Evolutionary conservation across 140 eudicot genomes (phyloP), one percentile per base, ranked within the genome.

Genomic region (Ambrosia hybrid): DNA sequence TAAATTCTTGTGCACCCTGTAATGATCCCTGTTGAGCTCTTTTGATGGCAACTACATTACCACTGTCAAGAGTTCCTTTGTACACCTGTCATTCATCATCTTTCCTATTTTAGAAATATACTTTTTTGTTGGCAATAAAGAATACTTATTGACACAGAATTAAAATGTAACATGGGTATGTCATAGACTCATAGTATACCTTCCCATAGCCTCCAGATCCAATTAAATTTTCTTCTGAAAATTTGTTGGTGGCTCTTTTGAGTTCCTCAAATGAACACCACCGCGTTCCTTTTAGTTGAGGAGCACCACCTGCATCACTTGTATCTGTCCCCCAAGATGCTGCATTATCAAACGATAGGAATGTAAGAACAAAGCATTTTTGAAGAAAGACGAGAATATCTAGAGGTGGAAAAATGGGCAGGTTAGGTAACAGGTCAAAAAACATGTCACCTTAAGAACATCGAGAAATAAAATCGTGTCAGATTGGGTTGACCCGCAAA

Each of bases 151-250:
- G 64, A 26, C n/a, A 21, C 5, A 57, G 0, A 26, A 57, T 57
- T 0, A 11, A 26, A 8, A 65, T 65, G 56, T 63, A 8, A 65
- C 17, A 1, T n/a, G n/a, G n/a, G n/a, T n/a, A n/a, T n/a, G n/a
- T n/a, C n/a, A n/a, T n/a, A n/a, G n/a, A n/a, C n/a, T n/a, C n/a
- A n/a, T n/a, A 38, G 10, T 46, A 39, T 72, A 93, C 98, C 96
- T 87, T 80, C 72, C 98, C 98, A 56, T 90, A 93, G 65, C 98
- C 98, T 46, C 98, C 98, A 65, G 70, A 12, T 59, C 98, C 98
- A 63, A 93, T 83, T 67, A 83, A 74, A 65, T 87, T 85, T 39
- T 57, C 82, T 68, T 85, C 94, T 26, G 97, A 87, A 75, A 93
- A 90, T 59, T 81, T 79, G 80, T 84, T 37, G 1, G 97, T 84